These are phyloP conservation scores for Colletotrichum viniferum DNA, from an alignment of 2,329 filamentous ascomycete species.

Conservation along the genomic window DNA sequence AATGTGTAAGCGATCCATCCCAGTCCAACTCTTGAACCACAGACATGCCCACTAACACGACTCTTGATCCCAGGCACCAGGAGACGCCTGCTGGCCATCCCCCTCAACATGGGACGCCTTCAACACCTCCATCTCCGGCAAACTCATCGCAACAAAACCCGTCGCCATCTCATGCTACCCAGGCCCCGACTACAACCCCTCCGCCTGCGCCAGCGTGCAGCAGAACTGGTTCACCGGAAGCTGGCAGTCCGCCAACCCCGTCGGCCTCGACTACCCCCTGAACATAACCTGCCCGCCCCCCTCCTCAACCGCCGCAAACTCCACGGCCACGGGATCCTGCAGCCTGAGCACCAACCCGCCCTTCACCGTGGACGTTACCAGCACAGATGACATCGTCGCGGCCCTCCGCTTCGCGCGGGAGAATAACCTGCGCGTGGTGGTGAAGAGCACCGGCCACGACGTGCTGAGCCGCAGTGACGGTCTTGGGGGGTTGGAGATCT, in stretches of 20 bases:
- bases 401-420: background rate
- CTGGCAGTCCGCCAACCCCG: background rate
- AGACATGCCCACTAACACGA: background rate
- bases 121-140: background rate
- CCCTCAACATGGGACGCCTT: background rate
- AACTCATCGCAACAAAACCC: background rate
- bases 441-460: background rate
- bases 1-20: background rate
- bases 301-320: background rate
- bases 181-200: background rate
- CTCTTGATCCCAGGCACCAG: fast-evolving
- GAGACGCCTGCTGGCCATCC: background rate
- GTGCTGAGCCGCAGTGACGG: background rate
- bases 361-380: background rate
- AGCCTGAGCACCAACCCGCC: background rate
- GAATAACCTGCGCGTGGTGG: background rate
- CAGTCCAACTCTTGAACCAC: background rate
- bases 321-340: background rate
- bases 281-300: background rate
- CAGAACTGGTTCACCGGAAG: background rate
- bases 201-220: background rate
- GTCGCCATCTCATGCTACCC: background rate
- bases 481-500: background rate
- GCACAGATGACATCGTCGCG: background rate
- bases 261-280: background rate